A percentile compares a stretch with the other conserved stretches of the same genome.
Conservation (phyloP, 768 basidiomycete genomes). For the Russula vinacea region DNA sequence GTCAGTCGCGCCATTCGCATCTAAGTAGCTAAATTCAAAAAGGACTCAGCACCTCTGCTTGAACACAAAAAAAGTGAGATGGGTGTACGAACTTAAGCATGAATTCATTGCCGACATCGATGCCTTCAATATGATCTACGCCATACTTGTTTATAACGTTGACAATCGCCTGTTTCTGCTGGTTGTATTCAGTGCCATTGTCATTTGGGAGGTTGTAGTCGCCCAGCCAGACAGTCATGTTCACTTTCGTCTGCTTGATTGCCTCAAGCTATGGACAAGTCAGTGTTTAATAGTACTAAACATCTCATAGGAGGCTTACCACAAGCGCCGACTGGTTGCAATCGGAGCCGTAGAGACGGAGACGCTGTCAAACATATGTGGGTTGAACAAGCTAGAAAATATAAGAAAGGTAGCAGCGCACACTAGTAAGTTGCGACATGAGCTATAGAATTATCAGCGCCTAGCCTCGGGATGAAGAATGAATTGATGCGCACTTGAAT, state of each 20-base stretch:
- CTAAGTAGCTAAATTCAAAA: conserved; percentile 51
- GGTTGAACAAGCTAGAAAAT: not conserved
- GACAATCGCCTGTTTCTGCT: conserved; percentile 68
- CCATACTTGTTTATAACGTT: conserved; percentile 75
- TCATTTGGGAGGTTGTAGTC: conserved; percentile 66
- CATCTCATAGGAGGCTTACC: conserved; percentile 39
- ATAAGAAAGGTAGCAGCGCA: conserved; percentile 24
- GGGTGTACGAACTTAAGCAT: conserved; percentile 61
- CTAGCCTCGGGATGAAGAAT: not conserved
- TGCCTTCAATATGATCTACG: conserved; percentile 64
- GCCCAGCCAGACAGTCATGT: conserved; percentile 76
- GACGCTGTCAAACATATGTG: conserved; percentile 40
- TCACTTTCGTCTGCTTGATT: conserved; percentile 83
- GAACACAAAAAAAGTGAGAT: not conserved
- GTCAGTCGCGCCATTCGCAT: conserved; percentile 44
- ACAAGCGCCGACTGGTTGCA: conserved; percentile 80
- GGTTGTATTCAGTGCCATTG: conserved; percentile 61
- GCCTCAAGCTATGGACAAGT: conserved; percentile 62
- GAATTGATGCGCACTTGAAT: conserved; percentile 53
- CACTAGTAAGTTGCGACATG: conserved; percentile 79
- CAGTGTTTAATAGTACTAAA: not conserved
- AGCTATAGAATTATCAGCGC: conserved; percentile 43
- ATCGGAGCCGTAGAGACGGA: conserved; percentile 85
- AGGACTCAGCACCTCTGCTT: not conserved
- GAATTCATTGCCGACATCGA: conserved; percentile 92